Base-by-base conservation (phyloP, 768 basidiomycete genomes). In the Termitomyces sp. region DNA sequence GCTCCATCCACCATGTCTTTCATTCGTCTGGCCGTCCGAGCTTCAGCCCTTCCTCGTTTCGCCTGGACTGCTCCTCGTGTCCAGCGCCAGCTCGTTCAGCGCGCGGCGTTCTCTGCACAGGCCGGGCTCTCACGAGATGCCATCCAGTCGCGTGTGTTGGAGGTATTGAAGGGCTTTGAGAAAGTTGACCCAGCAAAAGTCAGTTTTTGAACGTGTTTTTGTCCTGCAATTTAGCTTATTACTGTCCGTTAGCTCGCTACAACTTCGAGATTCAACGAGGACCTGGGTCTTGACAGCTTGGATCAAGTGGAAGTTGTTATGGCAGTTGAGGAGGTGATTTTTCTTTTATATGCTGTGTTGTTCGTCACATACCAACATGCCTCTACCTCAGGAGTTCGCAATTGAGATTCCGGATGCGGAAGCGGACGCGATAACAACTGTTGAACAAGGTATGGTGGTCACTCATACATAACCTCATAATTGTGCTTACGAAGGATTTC, bases 381-480 rank as follows among this genome's bases (percentile, higher is more conserved):
- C 52, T 50, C 7, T 41, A 31, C 52, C 16, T 33, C 63, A 98
- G 93, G 97, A 98, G 66, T 99, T 99, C 69, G 80, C 83, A 27
- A 95, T 99, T 68, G 97, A 98, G 73, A 99, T 99, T 65, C 96
- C 97, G 15, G 97, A 99, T 66, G 86, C 82, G 35, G 97, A 99
- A 71, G 96, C 95, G 10, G 96, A 98, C 70, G 86, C 86, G 64
- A 98, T 98, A 67, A 86, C 85, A 64, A 94, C 91, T 7, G 91
- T 98, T 50, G 82, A 84, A 62, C 89, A 98, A 71, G 96, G 95
- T 94, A 65, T 53, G 81, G 67, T 5, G 15, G 11, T 27, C 33
- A 41, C n/a, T 22, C 22, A n/a, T 0, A 18, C 0, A 7, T 12
- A 13, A n/a, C 5, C 15, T 12, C 12, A 11, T 50, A 54, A 52